Evolutionary conservation across 805 yeast species (phyloP), one percentile per base, ranked within the genome.

Genomic region (Candida mattraensis): DNA sequence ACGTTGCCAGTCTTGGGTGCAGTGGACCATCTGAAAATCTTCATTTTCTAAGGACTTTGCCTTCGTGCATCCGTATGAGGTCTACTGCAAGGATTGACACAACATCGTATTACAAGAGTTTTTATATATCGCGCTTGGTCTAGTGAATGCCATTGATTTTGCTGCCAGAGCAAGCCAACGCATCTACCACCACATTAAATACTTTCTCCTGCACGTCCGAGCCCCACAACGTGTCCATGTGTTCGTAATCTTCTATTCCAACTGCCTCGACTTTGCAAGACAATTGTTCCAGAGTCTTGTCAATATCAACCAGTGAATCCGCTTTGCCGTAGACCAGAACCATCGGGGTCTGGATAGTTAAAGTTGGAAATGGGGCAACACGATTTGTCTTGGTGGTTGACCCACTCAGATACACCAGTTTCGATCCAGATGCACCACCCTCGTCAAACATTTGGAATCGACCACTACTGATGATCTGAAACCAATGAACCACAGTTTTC

Each of bases 211-310:
- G 74, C 1, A 83, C 86, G 35, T 80, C 77, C 7, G 70, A 60
- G 7, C 95, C 95, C 98, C 98, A 89, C 11, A 89, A 62, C 37
- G 91, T 76, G 55, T 91, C 98, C 54, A 89, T 66, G 60, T 89
- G 98, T 61, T 89, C 98, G 58, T 88, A 87, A n/a, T 65, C 64
- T 0, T 65, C 69, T 0, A 88, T 74, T 2, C 81, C 78, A 10
- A 77, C 64, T 1, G 39, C 33, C 16, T 59, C 51, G 7, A 44
- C 40, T 8, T 43, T 37, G 25, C 60, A 45, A 0, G 96, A 95
- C 24, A 91, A 64, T 47, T 83, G 85, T 5, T 64, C 59, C 37
- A 73, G 66, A 80, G 91, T 82, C 13, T 80, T 79, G 7, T 81
- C 73, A 27, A 91, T 86, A 53, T 89, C 94, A n/a, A 89, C 94